Conservation (phyloP, 2,329 filamentous ascomycete genomes). For the Alternaria hordeiaustralica region DNA sequence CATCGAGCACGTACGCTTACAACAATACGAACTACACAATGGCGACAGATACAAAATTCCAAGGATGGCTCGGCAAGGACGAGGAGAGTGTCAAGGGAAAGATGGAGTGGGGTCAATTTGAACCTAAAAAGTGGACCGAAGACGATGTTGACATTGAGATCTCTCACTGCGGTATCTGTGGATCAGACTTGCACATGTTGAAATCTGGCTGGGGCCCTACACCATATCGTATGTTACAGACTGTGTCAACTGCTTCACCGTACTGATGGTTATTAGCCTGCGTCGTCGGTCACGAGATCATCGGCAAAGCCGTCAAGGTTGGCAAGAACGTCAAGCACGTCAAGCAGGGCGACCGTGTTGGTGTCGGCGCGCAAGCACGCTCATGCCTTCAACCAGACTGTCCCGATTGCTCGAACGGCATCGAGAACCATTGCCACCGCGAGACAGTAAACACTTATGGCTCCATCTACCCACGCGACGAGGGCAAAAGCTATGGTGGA, state of each 20-base stretch:
- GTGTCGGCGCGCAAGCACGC: conserved; percentile 57
- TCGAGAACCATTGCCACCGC: conserved; percentile 58
- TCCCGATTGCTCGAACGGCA: conserved; percentile 55
- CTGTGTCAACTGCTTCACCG: neutral
- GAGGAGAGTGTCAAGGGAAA: conserved; percentile 58
- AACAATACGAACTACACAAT: conserved; percentile 12
- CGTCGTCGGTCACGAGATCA: conserved; percentile 52
- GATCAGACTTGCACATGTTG: conserved; percentile 44
- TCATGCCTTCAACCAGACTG: conserved; percentile 54
- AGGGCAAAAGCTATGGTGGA: conserved; percentile 66
- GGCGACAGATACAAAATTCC: conserved; percentile 48
- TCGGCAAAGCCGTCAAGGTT: conserved; percentile 48
- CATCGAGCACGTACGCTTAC: neutral
- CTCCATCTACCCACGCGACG: conserved; percentile 58
- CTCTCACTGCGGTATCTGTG: conserved; percentile 51
- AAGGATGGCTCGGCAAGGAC: conserved; percentile 64
- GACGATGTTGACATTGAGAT: conserved; percentile 63
- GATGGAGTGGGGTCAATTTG: conserved; percentile 60
- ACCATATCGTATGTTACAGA: conserved; percentile 25
- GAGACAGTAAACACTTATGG: conserved; percentile 53
- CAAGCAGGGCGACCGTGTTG: conserved; percentile 66
- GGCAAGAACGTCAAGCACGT: conserved; percentile 57
- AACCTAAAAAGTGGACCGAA: conserved; percentile 63
- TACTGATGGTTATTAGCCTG: conserved; percentile 49
- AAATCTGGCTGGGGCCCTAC: conserved; percentile 47